phyloP scores from a whole-genome alignment of 2,329 filamentous ascomycete genomes.

The Phialocephala sp. region DNA sequence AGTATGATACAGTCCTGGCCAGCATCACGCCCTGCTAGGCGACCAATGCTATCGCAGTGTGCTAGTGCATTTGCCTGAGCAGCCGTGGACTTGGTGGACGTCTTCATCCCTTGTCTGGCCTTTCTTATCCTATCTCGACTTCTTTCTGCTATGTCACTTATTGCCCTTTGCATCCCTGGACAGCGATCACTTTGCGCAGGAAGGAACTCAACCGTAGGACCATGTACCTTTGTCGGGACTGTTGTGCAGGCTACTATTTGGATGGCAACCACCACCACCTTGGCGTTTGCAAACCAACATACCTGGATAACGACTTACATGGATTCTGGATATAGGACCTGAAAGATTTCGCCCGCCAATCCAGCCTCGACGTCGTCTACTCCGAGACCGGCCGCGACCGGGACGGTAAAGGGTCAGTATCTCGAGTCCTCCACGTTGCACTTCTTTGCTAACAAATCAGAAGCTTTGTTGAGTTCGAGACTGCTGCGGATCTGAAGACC shows the following conservation, averaged over 20 bases:
- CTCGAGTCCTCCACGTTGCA: slow-evolving; percentile 5
- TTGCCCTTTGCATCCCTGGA: slow-evolving; percentile 39
- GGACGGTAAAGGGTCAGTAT: slow-evolving; percentile 85
- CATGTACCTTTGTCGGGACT: slow-evolving; percentile 37
- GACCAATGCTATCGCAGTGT: slow-evolving; percentile 36
- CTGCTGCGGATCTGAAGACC: slow-evolving; percentile 82
- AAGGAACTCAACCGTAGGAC: slow-evolving; percentile 39
- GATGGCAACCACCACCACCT: slow-evolving; percentile 39
- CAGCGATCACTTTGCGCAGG: slow-evolving; percentile 36
- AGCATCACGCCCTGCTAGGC: slow-evolving; percentile 39
- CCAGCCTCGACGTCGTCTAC: slow-evolving; percentile 96
- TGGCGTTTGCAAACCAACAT: slow-evolving; percentile 40
- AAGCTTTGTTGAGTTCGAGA: slow-evolving; percentile 98
- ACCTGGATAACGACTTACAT: slow-evolving; percentile 72
- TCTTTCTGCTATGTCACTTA: slow-evolving; percentile 41
- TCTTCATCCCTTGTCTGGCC: slow-evolving; percentile 35
- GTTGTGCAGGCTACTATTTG: slow-evolving; percentile 39
- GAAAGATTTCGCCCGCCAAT: slow-evolving; percentile 98
- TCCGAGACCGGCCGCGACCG: slow-evolving; percentile 93
- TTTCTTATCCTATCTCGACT: slow-evolving; percentile 43
- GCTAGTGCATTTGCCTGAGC: slow-evolving; percentile 45
- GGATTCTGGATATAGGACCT: slow-evolving; percentile 89
- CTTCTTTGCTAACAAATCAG: slow-evolving; percentile 30
- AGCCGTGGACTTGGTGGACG: slow-evolving; percentile 40
- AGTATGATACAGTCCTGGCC: slow-evolving; percentile 39